Conservation (phyloP, 2,329 filamentous ascomycete species). For the Colletotrichum magnum region DNA sequence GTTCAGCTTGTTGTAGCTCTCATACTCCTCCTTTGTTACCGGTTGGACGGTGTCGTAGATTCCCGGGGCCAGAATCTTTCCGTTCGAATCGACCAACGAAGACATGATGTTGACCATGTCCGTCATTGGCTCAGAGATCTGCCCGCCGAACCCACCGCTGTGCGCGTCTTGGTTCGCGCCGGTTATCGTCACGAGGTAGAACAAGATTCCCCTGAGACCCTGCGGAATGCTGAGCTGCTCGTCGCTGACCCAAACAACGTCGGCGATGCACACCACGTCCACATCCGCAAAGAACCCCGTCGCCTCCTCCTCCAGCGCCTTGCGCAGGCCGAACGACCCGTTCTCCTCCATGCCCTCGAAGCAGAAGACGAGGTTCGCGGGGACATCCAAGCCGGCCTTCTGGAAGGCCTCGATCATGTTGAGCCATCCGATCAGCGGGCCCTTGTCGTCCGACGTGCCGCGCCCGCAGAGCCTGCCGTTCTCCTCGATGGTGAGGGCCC, state of each 20-base stretch:
- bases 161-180: conserved; percentile 95
- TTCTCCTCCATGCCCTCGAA: conserved; percentile 99
- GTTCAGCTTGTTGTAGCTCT: conserved; percentile 88
- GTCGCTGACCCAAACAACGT: conserved; percentile 99
- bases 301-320: conserved; percentile 91
- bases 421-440: conserved; percentile 95
- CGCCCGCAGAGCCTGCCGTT: conserved; percentile 96
- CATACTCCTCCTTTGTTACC: conserved; percentile 86
- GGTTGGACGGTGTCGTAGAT: conserved; percentile 94
- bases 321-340: conserved; percentile 94
- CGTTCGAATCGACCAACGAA: conserved; percentile 87
- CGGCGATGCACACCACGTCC: conserved; percentile 97
- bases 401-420: conserved; percentile 99
- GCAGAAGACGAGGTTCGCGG: conserved; percentile 98
- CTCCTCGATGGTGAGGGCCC: conserved; percentile 87
- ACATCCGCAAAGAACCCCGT: conserved; percentile 95
- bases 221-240: conserved; percentile 99
- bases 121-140: conserved; percentile 98
- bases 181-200: conserved; percentile 92
- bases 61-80: conserved; percentile 93
- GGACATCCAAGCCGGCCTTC: conserved; percentile 92
- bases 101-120: conserved; percentile 88
- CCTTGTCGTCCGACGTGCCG: conserved; percentile 97
- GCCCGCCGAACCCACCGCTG: conserved; percentile 96
- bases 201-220: conserved; percentile 96